A percentile compares a stretch with the other conserved stretches of the same genome.
Conservation (phyloP, 495 filamentous ascomycete species). For the Neurospora sp. region DNA sequence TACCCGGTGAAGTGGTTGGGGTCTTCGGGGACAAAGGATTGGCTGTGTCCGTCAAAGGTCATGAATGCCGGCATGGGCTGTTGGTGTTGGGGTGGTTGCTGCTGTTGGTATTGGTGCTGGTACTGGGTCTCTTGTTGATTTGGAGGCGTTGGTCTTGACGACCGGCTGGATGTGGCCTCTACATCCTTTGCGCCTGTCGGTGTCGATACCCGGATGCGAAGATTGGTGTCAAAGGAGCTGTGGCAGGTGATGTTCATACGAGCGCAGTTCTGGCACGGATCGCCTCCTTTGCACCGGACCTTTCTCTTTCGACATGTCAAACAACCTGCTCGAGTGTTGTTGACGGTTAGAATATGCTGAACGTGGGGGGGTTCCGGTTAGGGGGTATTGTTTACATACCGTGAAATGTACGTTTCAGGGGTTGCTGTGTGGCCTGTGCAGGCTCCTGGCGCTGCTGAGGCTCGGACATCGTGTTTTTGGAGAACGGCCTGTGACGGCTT, state of each 20-base stretch:
- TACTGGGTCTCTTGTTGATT: background rate
- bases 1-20: slow-evolving; percentile 2
- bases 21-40: slow-evolving; percentile 5
- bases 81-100: background rate
- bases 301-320: slow-evolving; percentile 29
- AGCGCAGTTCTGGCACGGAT: slow-evolving; percentile 24
- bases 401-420: slow-evolving; percentile 25
- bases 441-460: background rate
- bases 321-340: slow-evolving; percentile 14
- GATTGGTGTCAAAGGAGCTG: slow-evolving; percentile 27
- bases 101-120: background rate
- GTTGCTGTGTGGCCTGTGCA: slow-evolving; percentile 11
- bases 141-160: background rate
- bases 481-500: background rate
- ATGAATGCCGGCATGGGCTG: background rate
- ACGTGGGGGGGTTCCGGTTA: background rate
- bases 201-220: slow-evolving; percentile 20
- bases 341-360: background rate
- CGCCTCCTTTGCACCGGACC: slow-evolving; percentile 25
- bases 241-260: slow-evolving; percentile 27
- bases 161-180: slow-evolving; percentile 6
- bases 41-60: background rate
- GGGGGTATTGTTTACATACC: slow-evolving; percentile 10
- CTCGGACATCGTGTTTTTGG: background rate
- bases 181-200: slow-evolving; percentile 19